Evolutionary conservation across 768 basidiomycete genomes (phyloP), one percentile per base, ranked within the genome.

Genomic region (Kwoniella sp.): DNA sequence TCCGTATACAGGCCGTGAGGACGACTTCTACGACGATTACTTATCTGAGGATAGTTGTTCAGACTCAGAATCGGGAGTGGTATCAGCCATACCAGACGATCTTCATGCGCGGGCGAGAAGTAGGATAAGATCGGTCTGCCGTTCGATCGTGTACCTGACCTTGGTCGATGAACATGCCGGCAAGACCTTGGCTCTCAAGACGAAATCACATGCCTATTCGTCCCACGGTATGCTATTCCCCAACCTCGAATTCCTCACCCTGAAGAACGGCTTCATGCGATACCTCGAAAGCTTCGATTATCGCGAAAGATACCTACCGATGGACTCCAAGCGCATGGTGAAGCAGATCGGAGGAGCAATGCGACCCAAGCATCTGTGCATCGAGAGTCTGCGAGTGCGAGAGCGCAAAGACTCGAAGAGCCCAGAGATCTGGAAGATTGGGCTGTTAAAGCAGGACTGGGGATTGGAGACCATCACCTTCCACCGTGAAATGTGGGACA

Each of bases 361-460:
- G 12, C 25, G 48, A 30, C 58, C 58, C 29, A 58, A n/a, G 30
- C 58, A 58, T 48, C 25, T 58, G 5, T 58, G 58, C 48, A 48
- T 58, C 9, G 58, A 58, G n/a, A 38, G 41, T 4, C 38, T 57
- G 8, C 25, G 45, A 58, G 58, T n/a, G 15, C 29, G 30, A 20
- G 58, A 58, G 45, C 45, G 48, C n/a, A 58, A 58, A 15, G 30
- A 58, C 30, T 29, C 58, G 3, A 58, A 58, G 20, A 28, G 17
- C 26, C 58, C 58, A 22, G 58, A 59, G 22, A 23, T 59, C 5
- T 59, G 58, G 58, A 59, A 59, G 31, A 11, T 59, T 12, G 58
- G 50, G 26, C 12, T 59, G n/a, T 30, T 59, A 23, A 59, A 59
- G 47, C 28, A 26, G 28, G 11, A 31, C 23, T 59, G 58, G 58